Conservation (phyloP, 139 green algal genomes). For the Parachlorella kessleri region DNA sequence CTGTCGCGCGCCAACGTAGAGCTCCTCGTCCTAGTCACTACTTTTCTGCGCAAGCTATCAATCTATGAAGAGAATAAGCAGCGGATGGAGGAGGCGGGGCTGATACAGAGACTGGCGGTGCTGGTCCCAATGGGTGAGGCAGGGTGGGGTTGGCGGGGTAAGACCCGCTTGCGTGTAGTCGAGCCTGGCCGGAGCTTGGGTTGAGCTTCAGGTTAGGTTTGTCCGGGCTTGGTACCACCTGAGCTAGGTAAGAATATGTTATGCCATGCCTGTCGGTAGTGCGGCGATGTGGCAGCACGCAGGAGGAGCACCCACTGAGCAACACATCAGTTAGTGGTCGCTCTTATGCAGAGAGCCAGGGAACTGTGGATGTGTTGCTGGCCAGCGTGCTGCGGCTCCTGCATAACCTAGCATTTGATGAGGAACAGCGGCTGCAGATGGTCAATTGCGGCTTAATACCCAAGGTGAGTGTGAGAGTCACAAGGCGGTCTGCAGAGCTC, state of each 20-base stretch:
- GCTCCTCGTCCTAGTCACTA: constrained; percentile 80
- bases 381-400: constrained; percentile 73
- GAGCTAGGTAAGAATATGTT: too few species aligned
- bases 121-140: constrained; percentile 53
- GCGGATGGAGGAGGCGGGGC: constrained; percentile 48
- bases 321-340: too few species aligned
- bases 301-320: too few species aligned
- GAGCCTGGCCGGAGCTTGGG: too few species aligned
- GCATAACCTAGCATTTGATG: constrained; percentile 91
- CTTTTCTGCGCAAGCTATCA: constrained; percentile 86
- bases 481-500: too few species aligned
- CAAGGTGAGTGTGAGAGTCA: too few species aligned
- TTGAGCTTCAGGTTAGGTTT: too few species aligned
- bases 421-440: constrained; percentile 73
- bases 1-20: constrained; percentile 78
- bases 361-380: constrained; percentile 57
- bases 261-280: too few species aligned
- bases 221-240: too few species aligned
- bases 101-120: constrained; percentile 38
- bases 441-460: constrained; percentile 68
- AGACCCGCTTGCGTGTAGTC: too few species aligned
- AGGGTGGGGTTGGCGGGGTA: not conserved
- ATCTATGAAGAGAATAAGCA: constrained; percentile 74
- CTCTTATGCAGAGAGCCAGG: too few species aligned
- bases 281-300: too few species aligned